Evolutionary conservation across 1,284 basidiomycete genomes (phyloP), one percentile per base, ranked within the genome.

Genomic region (Neonothopanus nambi): DNA sequence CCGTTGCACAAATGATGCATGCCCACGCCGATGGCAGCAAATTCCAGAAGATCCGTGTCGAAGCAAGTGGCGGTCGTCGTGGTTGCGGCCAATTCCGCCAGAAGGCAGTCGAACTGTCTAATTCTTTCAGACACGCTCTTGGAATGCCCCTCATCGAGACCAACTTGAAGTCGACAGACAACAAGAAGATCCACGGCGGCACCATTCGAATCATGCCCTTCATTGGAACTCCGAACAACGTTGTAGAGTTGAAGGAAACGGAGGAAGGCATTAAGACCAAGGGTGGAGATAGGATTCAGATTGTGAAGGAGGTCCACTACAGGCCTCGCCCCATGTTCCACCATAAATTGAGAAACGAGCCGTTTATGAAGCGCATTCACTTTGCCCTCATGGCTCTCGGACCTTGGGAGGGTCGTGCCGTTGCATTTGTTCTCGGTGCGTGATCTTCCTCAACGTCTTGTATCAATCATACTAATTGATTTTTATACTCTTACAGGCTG

Each of bases 371-470:
- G 43, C 83, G 89, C 45, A 70, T 91, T 54, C 80, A 84, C 62
- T 70, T 71, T 53, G 84, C 87, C 1, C 70, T 91, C 52, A 80
- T 82, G 73, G 68, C 79, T 4, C 78, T 91, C 13, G 86, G 88
- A n/a, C 81, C 81, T 20, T 91, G 89, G 87, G 89, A 91, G 68
- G 87, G 87, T 48, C 78, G 87, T 48, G 81, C 82, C 12, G 82
- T 91, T 15, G 85, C 89, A 5, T 91, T 91, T 56, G 87, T 91
- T 54, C 76, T 91, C 17, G 89, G 89, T 89, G 58, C 60, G 82
- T 54, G 7, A 43, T 48, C 7, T 59, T 33, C 21, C 20, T 54
- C 28, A 11, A 24, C 23, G 30, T 49, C 15, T 20, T 20, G 43
- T 12, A n/a, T 23, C n/a, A 9, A 38, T 33, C 15, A 28, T 48